Base-by-base conservation (phyloP, 805 yeast species). In the Pichia heedii region DNA sequence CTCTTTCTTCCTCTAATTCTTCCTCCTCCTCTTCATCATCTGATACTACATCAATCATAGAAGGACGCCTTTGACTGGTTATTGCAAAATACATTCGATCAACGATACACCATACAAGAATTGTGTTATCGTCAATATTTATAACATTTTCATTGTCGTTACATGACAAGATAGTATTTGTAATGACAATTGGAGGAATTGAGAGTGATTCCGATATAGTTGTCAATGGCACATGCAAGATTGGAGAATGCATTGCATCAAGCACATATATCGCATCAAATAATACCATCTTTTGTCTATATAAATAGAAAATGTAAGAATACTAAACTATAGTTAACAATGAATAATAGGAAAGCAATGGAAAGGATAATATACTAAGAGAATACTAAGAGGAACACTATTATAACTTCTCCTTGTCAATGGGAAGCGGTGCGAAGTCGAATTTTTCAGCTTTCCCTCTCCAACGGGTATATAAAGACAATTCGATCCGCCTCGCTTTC, bases 11-110 rank as follows among this genome's bases (percentile, higher is more conserved):
- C 3, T 53, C 54, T 1, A 47, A 54, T 6, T 43, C 50, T 1
- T 36, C 44, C 8, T 54, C 60, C 8, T 54, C 58, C 12, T 54
- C 64, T 40, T 55, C 64, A 27, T 57, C 56, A 16, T 62, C 66
- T 16, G 61, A 57, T n/a, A 54, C 51, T 6, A 56, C 59, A 4
- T 61, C 65, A 7, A 52, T 37, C n/a, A 40, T 42, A 2, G 45
- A 54, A 1, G 50, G 39, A 1, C 27, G 39, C 6, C 40, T 27
- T n/a, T 50, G 41, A 4, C 59, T 55, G 8, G 56, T 22, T 2
- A 51, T 45, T 1, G 54, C 18, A n/a, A 54, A 30, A 29, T 44
- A 43, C 10, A 61, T 21, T 3, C 43, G 41, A 27, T 50, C 60
- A 18, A 36, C 60, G 52, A 27, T 46, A 24, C 26, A 49, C 32